Evolutionary conservation across 1,284 basidiomycete genomes (phyloP), one percentile per base, ranked within the genome.

Genomic region (Albatrellus sp.): DNA sequence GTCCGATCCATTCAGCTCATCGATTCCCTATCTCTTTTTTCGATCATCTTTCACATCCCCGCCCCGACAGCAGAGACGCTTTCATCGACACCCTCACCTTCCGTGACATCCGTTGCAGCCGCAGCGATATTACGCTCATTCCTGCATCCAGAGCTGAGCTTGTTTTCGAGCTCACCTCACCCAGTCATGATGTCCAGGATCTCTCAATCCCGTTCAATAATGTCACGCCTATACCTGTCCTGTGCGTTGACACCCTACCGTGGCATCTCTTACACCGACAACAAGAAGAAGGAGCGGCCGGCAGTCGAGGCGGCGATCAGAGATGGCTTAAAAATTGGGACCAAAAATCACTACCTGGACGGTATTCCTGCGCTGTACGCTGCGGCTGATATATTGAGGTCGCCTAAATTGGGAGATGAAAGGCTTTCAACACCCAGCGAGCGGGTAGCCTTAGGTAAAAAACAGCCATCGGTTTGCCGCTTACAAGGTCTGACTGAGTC

Each of bases 271-370:
- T 86, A 84, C 54, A 57, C 55, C 19, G 77, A 84, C 46, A 71
- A 70, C 55, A 90, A 88, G 57, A 66, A 68, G 12, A 87, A 77
- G 55, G 55, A 58, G 0, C 63, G 73, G 1, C 67, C 72, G 3
- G 75, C 78, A 0, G 70, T 80, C 1, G 77, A 85, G 43, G 73
- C 74, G n/a, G 77, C 83, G 30, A 73, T 94, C 35, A 72, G 83
- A 35, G 87, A 93, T 45, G 84, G 83, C 6, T 62, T 94, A 48
- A 94, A 90, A 65, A 70, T 91, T 20, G 90, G 90, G 8, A 72
- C 74, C 19, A 86, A 89, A 50, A 77, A 83, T 48, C 82, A 89
- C 52, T 87, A 79, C 52, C 60, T 82, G 5, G 77, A 83, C 53
- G 82, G 84, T 4, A 77, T 91, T 28, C 77, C 84, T 0, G 64